Percentiles rank a stretch among this genome's conserved stretches.
Evolutionary conservation across 805 yeast genomes (phyloP).

Genomic region (Zygosaccharomyces siamensis): DNA sequence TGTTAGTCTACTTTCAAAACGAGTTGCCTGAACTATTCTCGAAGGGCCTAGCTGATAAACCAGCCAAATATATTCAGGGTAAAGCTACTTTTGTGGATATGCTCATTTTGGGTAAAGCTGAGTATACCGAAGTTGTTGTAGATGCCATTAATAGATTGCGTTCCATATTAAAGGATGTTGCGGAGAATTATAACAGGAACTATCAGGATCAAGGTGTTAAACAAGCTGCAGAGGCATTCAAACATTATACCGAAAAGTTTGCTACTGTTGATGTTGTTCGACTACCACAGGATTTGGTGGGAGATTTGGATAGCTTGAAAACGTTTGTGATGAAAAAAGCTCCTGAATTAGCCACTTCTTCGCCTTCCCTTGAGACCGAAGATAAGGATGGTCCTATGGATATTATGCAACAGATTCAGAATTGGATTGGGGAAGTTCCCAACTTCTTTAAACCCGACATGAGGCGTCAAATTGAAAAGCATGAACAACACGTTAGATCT

Average conservation of each 20-base stretch:
- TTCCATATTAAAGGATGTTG: conserved; percentile 41
- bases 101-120: conserved; percentile 23
- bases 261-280: conserved; percentile 5
- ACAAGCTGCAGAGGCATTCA: conserved; percentile 47
- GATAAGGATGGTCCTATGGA: neutral
- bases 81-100: conserved; percentile 27
- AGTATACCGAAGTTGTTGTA: conserved; percentile 17
- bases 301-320: conserved; percentile 14
- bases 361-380: neutral
- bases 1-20: conserved; percentile 21
- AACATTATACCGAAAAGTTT: conserved; percentile 22
- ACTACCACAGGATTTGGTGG: conserved; percentile 14
- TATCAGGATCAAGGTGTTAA: conserved; percentile 73
- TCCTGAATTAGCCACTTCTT: conserved; percentile 12
- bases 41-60: conserved; percentile 19
- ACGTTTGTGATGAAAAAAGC: conserved; percentile 17
- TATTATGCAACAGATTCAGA: conserved; percentile 6
- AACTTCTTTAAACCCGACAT: conserved; percentile 10
- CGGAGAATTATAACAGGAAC: conserved; percentile 62
- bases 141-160: conserved; percentile 38
- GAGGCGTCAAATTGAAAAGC: conserved; percentile 7
- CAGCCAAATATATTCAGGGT: conserved; percentile 25
- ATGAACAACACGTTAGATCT: conserved; percentile 3
- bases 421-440: conserved; percentile 5
- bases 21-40: conserved; percentile 28